Evolutionary conservation across 371 early-diverging fungal genomes (phyloP), one percentile per base, ranked within the genome.

Genomic region (Haplosporangium sp.): DNA sequence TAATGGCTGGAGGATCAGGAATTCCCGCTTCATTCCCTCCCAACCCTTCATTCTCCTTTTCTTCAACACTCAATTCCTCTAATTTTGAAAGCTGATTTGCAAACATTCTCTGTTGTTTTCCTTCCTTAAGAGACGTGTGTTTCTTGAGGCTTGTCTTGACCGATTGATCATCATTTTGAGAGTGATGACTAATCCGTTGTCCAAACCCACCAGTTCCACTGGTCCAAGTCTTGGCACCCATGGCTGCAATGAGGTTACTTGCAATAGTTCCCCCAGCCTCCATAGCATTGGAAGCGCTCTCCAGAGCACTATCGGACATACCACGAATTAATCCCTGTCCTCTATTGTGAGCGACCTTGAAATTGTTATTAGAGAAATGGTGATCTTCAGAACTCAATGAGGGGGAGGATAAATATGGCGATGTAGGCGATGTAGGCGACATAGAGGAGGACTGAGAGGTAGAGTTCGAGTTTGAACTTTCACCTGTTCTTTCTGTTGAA

Each of bases 271-370:
- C 52, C 15, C 72, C 62, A 2, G 71, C 19, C 44, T 52, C 77
- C 9, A 65, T 15, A 9, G 63, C 61, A 9, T 10, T n/a, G 4
- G 67, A 61, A 0, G 76, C 57, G 37, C 61, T 64, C 52, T 62
- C 78, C 55, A 77, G 20, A 57, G 66, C 61, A 38, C 73, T 77
- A n/a, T 77, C 78, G 1, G 78, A 77, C 78, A 77, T 77, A 1
- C 78, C 78, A 7, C 78, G 73, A 2, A 77, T 60, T 37, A 77
- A 35, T 15, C 77, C 73, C 17, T 67, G 50, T 15, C 71, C 76
- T 10, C 71, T 39, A 3, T 61, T 45, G 34, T 64, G 61, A 11
- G 34, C 27, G 19, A 9, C 27, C 15, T 39, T 20, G 13, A 1
- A 6, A 6, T 1, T 19, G 39, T 4, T n/a, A 3, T 38, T 45